Base-by-base conservation (phyloP, 2,329 filamentous ascomycete genomes). In the Hypomyces perniciosus region DNA sequence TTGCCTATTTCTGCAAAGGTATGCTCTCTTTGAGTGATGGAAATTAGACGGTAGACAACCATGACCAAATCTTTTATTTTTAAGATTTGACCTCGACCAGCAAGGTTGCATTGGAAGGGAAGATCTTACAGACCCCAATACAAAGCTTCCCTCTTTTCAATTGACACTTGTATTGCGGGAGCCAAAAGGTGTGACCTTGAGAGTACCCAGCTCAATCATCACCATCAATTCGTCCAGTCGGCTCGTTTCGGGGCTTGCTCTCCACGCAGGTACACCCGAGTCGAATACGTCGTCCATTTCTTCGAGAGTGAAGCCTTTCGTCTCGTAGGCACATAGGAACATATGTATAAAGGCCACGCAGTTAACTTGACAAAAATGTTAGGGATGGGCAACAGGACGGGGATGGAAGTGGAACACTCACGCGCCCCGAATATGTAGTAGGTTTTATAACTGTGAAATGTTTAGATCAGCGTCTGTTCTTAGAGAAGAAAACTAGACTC, bases 211-310 rank as follows among this genome's bases (percentile, higher is more conserved):
- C 59, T 76, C 74, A 50, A 80, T 79, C 52, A 78, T 72, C 42
- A 63, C 67, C 58, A 73, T 63, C 5, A 80, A 55, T 38, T 68
- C 60, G 40, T 80, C 76, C 30, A 80, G 66, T 27, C 74, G 65
- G 37, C 71, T 75, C 5, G 57, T 61, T 58, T 70, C 72, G 46
- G 65, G 62, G 33, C 60, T 63, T 5, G 67, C 72, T 65, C 74
- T 78, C 83, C 83, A 86, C 4, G 83, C 78, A 1, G 77, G 78
- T 2, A 73, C 62, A 1, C 78, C 79, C 6, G 76, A 74, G 57
- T 80, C 74, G 63, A 91, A 91, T 56, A 90, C 83, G 10, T 80
- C 80, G 57, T 88, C 85, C 65, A 90, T 84, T 63, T 91, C 86
- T 62, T 91, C 87, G 1, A 91, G 78, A 0, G 85, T 86, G 68